Evolutionary conservation across 352 stramenopile species (phyloP).

Genomic region (Peronospora farinosa): DNA sequence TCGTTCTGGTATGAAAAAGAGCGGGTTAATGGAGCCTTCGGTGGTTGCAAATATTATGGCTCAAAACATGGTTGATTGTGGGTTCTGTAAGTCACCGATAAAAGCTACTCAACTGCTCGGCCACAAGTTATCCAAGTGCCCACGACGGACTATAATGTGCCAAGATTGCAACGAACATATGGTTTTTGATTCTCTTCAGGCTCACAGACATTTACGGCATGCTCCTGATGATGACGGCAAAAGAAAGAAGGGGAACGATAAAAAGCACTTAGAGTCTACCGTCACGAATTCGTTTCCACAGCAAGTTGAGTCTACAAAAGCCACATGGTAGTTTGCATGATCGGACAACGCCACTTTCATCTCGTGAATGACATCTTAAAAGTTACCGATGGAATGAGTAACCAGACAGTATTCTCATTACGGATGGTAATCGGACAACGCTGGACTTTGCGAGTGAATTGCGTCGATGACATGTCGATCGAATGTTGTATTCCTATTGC

Average conservation of each 20-base stretch:
- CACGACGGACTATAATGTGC: slow-evolving; percentile 24
- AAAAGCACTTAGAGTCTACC: slow-evolving; percentile 1
- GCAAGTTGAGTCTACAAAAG: background rate
- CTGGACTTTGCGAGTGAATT: slow-evolving; percentile 24
- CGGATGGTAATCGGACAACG: slow-evolving; percentile 14
- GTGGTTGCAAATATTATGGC: slow-evolving; percentile 22
- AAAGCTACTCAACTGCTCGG: slow-evolving; percentile 28
- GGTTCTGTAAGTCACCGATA: slow-evolving; percentile 24
- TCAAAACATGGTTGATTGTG: slow-evolving; percentile 22
- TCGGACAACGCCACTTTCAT: slow-evolving; percentile 18
- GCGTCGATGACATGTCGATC: background rate
- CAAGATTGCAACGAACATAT: slow-evolving; percentile 21
- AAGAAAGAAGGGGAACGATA: slow-evolving; percentile 13
- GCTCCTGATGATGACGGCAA: slow-evolving; percentile 4
- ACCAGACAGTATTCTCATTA: slow-evolving; percentile 22
- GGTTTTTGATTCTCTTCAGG: slow-evolving; percentile 26
- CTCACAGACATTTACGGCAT: slow-evolving; percentile 19
- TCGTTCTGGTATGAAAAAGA: slow-evolving; percentile 21
- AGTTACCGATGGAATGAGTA: slow-evolving; percentile 20
- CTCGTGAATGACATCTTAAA: slow-evolving; percentile 20
- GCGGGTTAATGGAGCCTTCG: slow-evolving; percentile 25
- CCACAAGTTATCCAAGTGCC: slow-evolving; percentile 31
- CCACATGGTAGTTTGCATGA: background rate
- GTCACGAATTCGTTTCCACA: background rate
- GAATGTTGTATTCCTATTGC: slow-evolving; percentile 3